These are phyloP conservation scores for Chalciporus sp. DNA, from an alignment of 1,284 basidiomycete species.

Conservation along the genomic window DNA sequence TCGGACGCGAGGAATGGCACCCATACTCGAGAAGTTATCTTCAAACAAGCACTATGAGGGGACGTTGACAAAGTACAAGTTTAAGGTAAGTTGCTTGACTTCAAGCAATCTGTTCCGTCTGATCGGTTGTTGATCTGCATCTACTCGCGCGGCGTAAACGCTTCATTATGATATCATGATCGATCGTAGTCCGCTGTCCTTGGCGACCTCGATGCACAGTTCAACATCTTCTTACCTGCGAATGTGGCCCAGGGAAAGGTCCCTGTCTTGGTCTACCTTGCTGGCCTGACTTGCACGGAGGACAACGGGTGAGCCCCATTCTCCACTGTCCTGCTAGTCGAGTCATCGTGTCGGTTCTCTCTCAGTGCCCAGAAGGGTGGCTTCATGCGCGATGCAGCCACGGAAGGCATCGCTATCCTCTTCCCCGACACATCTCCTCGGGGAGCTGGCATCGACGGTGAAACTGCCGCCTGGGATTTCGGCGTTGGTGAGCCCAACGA, in stretches of 20 bases:
- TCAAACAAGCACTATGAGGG: constrained; percentile 82
- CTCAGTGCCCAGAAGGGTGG: constrained; percentile 84
- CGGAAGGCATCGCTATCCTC: constrained; percentile 86
- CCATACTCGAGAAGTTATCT: constrained; percentile 42
- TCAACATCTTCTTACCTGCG: constrained; percentile 91
- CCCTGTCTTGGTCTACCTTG: constrained; percentile 88
- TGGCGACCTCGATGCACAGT: constrained; percentile 77
- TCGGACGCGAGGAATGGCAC: constrained; percentile 19
- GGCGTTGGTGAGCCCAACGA: constrained; percentile 59
- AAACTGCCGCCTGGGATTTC: constrained; percentile 90
- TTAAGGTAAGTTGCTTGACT: constrained; percentile 53
- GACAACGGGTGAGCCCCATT: constrained; percentile 76
- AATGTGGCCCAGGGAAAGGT: constrained; percentile 61
- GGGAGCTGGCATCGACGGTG: constrained; percentile 87
- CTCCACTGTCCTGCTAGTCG: background rate
- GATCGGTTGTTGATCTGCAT: background rate
- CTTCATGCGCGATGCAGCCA: constrained; percentile 79
- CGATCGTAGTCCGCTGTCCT: constrained; percentile 65
- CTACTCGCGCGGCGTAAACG: background rate
- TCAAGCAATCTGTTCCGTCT: background rate
- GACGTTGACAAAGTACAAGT: constrained; percentile 84
- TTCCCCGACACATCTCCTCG: constrained; percentile 97
- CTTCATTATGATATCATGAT: background rate
- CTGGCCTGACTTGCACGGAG: constrained; percentile 94
- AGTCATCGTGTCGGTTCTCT: background rate